Base-by-base conservation (phyloP, 208 protist genomes). In the Trypanosoma cruzi region DNA sequence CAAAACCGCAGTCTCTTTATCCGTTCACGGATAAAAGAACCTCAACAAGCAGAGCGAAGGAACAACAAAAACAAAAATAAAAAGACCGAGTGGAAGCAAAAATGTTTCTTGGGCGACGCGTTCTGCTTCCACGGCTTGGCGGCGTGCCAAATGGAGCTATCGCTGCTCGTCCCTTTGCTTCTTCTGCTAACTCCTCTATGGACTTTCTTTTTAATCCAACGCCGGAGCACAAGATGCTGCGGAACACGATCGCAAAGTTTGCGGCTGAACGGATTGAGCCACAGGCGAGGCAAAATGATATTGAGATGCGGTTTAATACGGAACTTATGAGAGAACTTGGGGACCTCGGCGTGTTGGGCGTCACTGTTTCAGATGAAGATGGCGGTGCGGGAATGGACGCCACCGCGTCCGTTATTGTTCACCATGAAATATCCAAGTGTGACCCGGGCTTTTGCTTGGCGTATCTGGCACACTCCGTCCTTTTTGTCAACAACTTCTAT, bases 291-390 rank as follows among this genome's bases (percentile, higher is more conserved):
- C 78, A 88, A 20, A 72, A 72, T 57, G 88, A 93, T 64, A 80
- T 88, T 63, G 80, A 87, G 36, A 77, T 73, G 40, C 64, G 80
- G 49, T 93, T 93, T 74, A 88, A 90, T 68, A 75, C 64, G 13
- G 76, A 98, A 18, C 82, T 99, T 29, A 98, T 98, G 84, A 75
- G 81, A 13, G 91, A 98, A 59, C 73, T 98, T 6, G 98, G 93
- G 36, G 92, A 98, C n/a, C 67, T 98, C 22, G 97, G 97, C 13
- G 66, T 99, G 32, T 84, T 98, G n/a, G 98, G 98, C 26, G 90
- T 99, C 26, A 99, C 98, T 4, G 85, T 95, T n/a, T 87, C 96
- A 1, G 80, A 88, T 42, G 79, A 88, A 50, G 89, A 97, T 62
- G 96, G 96, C 64, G 97, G 96, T 42, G 78, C 86, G 32, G 94